Evolutionary conservation across 257 asterid genomes (phyloP).

Genomic region (Scutellaria baicalensis): DNA sequence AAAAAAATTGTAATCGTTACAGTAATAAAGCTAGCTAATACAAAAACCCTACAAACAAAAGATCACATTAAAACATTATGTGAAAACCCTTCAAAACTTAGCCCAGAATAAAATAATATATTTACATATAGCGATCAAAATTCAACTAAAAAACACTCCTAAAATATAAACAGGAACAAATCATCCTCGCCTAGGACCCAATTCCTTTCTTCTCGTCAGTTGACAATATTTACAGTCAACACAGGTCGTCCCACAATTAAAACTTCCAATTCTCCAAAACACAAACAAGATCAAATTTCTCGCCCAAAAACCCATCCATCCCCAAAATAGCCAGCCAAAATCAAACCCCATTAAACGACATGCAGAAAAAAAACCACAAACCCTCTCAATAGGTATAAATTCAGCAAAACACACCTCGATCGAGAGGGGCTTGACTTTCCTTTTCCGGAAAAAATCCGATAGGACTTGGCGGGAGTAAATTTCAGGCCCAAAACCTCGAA

Average conservation of each 20-base stretch:
- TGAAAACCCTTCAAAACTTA: neutral
- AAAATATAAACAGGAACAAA: neutral
- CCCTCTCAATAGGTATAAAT: neutral
- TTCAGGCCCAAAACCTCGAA: neutral
- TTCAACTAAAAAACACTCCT: too few relatives aligned
- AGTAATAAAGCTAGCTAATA: neutral
- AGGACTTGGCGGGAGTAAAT: neutral
- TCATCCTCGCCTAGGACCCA: neutral
- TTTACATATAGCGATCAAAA: neutral
- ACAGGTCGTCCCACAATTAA: slow-evolving; percentile 14
- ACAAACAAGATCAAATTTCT: neutral
- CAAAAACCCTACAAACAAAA: neutral
- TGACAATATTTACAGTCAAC: slow-evolving; percentile 3
- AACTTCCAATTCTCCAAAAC: neutral
- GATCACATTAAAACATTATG: neutral
- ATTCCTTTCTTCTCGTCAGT: neutral
- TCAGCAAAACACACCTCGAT: slow-evolving; percentile 41
- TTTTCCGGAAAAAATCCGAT: slow-evolving; percentile 14
- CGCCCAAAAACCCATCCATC: neutral
- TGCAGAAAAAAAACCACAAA: neutral
- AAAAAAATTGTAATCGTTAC: neutral
- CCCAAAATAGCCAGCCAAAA: neutral
- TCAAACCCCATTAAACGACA: neutral
- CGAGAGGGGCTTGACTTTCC: slow-evolving; percentile 33
- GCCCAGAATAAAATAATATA: neutral